Base-by-base conservation (phyloP, 2,329 filamentous ascomycete genomes). In the Colletotrichum falcatum region DNA sequence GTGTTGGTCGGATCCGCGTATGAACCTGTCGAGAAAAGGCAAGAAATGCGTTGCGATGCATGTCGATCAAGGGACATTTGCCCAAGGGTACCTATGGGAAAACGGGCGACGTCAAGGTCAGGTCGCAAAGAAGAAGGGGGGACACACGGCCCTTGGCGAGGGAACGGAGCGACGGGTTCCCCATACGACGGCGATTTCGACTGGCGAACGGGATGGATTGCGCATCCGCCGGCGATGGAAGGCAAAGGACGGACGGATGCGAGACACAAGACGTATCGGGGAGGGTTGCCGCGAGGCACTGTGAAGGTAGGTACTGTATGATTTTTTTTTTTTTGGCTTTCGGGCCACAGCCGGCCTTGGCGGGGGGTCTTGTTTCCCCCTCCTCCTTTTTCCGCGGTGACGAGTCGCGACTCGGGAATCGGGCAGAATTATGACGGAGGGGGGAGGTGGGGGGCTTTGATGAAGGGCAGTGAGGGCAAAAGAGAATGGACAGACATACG, bases 241-340 rank as follows among this genome's bases (percentile, higher is more conserved):
- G 59, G 64, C 56, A 67, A 58, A 67, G 58, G 64, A 67, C 64
- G 64, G 68, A 67, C 35, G 68, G 68, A 68, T 62, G 68, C 68
- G 68, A 71, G 64, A 71, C 68, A 59, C 58, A 39, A 68, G 58
- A 33, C 46, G 68, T 71, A 30, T 71, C 68, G 68, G 68, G 58
- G 64, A 63, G 44, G 48, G 42, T 51, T 37, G 16, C 61, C 48
- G 46, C 16, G 44, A 33, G 16, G 26, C 48, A 58, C 64, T 62
- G 68, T 63, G 58, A 39, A 37, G 23, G 33, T 53, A 37, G 23
- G 33, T 53, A 63, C 51, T 59, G 64, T 71, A 63, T 58, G n/a
- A 11, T 35, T 54, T 65, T 65, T 63, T 58, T 18, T 7, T 35
- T 54, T 65, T 65, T 63, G 64, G 51, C 49, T 63, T 63, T 44